Evolutionary conservation across 2,329 filamentous ascomycete species (phyloP).

Genomic region (Knufia petricola): DNA sequence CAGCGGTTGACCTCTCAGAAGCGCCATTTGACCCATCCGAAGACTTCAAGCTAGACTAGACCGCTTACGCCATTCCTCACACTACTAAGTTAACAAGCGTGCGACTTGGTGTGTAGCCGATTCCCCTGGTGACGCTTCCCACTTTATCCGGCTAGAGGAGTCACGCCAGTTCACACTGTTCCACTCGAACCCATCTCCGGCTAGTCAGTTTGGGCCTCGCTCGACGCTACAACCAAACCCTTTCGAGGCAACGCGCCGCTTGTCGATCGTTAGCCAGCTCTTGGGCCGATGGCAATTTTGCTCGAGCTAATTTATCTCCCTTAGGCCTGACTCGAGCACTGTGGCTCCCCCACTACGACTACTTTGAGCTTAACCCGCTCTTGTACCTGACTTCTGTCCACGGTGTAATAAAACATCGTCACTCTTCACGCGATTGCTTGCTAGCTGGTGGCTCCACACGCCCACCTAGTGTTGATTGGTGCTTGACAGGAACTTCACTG

Average conservation of each 20-base stretch:
- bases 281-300: constrained; percentile 17
- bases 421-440: constrained; percentile 6
- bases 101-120: constrained; percentile 9
- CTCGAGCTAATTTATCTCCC: constrained; percentile 9
- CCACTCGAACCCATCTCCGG: constrained; percentile 8
- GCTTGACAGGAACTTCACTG: background rate
- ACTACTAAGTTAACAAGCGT: constrained; percentile 10
- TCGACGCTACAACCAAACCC: constrained; percentile 16
- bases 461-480: background rate
- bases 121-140: background rate
- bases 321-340: constrained; percentile 12
- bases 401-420: constrained; percentile 18
- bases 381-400: constrained; percentile 15
- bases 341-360: constrained; percentile 15
- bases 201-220: constrained; percentile 17
- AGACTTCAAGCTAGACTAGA: constrained; percentile 2
- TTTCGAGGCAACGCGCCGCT: constrained; percentile 13
- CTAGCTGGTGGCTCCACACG: background rate
- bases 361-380: constrained; percentile 15
- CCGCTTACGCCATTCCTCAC: constrained; percentile 9
- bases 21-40: background rate
- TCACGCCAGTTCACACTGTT: constrained; percentile 3
- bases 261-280: constrained; percentile 18
- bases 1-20: constrained; percentile 1
- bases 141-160: constrained; percentile 1